These are phyloP conservation scores for Phialophora verrucosa DNA, from an alignment of 2,329 filamentous ascomycete species.

Conservation along the genomic window DNA sequence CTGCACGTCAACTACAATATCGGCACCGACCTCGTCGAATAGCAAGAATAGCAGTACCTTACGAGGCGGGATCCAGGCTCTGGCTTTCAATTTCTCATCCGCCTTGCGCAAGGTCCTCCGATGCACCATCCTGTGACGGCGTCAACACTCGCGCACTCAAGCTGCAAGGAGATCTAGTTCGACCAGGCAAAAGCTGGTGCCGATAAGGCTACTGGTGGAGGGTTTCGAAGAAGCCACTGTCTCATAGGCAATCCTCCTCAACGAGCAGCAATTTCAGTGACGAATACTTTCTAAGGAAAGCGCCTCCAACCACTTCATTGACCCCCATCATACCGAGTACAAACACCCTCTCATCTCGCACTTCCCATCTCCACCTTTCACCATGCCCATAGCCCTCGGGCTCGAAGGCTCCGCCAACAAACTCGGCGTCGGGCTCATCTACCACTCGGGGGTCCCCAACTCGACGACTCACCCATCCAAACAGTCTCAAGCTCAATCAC, in stretches of 20 bases:
- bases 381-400: conserved; percentile 64
- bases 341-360: too few species aligned
- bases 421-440: conserved; percentile 88
- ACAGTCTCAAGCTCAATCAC: conserved; percentile 49
- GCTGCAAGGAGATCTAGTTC: neutral
- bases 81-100: neutral
- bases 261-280: neutral
- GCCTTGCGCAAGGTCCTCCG: neutral
- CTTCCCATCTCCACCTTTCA: neutral
- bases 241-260: neutral
- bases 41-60: neutral
- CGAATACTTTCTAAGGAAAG: neutral
- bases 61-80: neutral
- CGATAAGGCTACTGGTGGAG: neutral
- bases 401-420: conserved; percentile 98
- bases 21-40: too few species aligned
- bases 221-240: neutral
- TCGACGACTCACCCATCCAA: conserved; percentile 49
- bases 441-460: conserved; percentile 59
- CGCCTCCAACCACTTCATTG: neutral
- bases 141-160: neutral
- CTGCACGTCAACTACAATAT: too few species aligned
- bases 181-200: neutral
- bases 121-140: neutral
- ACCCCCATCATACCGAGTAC: too few species aligned